Base-by-base conservation (phyloP, 805 yeast genomes). In the Monosporozyma siamensis region DNA sequence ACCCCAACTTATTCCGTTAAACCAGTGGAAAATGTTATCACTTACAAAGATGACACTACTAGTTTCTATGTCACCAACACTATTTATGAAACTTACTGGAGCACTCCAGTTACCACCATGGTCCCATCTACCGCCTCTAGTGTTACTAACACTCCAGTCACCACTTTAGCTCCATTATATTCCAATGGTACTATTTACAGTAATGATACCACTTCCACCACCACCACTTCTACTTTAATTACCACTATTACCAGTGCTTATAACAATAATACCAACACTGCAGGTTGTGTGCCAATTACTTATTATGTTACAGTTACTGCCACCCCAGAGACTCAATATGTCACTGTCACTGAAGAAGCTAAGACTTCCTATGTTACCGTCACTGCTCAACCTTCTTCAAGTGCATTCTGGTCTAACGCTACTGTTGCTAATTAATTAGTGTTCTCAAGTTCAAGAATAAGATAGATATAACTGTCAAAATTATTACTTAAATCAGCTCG, bases 11-110 rank as follows among this genome's bases (percentile, higher is more conserved):
- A 48, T 35, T 43, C 56, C 6, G 52, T 55, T 8, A 43, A 34
- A 17, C 44, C 57, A 21, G 34, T 42, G 21, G 44, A 46, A 1
- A 49, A 47, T 21, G 48, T 50, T 10, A 32, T 38, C 12, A 49
- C 54, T 20, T 55, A 54, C 37, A 42, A 44, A 26, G 59, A 56
- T 32, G 52, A 45, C 11, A 51, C 56, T 7, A 52, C 59, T 25
- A 58, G 61, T 24, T 48, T 50, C 29, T 52, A 43, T 34, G 44
- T 54, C 32, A 57, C 61, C 6, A 47, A 46, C 20, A 55, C 60
- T 23, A 25, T 45, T 11, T 57, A 39, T 39, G 24, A 44, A n/a
- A 57, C 59, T 21, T 24, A 38, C 27, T 53, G 55, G 56, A 45
- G 51, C 10, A 24, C 39, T 12, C 10, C 34, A 30, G 18, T 25